These are phyloP conservation scores for Decorospora gaudefroyi DNA, from an alignment of 2,329 filamentous ascomycete species.

Conservation along the genomic window DNA sequence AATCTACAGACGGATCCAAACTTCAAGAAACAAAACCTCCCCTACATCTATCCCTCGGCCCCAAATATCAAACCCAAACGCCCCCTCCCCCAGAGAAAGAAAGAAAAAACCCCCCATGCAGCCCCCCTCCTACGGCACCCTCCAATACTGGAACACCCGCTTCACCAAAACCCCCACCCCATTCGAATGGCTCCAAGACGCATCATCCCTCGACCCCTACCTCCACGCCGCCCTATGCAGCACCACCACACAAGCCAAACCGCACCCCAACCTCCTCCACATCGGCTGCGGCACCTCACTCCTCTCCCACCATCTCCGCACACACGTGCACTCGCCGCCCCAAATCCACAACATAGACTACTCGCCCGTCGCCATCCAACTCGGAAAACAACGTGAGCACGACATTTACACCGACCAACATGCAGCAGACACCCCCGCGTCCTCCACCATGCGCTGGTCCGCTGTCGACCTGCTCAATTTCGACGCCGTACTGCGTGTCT, in stretches of 20 bases:
- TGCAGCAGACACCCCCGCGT: neutral
- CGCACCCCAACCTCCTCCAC: slow-evolving; percentile 43
- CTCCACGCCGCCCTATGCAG: slow-evolving; percentile 30
- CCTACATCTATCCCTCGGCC: too few species aligned
- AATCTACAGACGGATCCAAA: too few species aligned
- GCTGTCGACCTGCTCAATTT: slow-evolving; percentile 44
- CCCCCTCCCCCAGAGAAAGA: neutral
- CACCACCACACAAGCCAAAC: slow-evolving; percentile 20
- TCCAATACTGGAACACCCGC: slow-evolving; percentile 47
- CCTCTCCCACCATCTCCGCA: slow-evolving; percentile 45
- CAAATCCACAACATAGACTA: slow-evolving; percentile 50
- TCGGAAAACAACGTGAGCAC: slow-evolving; percentile 39
- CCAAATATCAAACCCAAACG: too few species aligned
- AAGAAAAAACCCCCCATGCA: slow-evolving; percentile 2
- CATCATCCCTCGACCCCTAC: slow-evolving; percentile 36
- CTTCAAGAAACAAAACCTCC: too few species aligned
- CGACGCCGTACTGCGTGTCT: slow-evolving; percentile 33
- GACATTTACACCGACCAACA: slow-evolving; percentile 23
- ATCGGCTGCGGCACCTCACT: slow-evolving; percentile 49
- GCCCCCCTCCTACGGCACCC: slow-evolving; percentile 43
- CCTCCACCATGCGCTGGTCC: slow-evolving; percentile 41
- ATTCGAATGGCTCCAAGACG: slow-evolving; percentile 48
- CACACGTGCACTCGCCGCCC: slow-evolving; percentile 33
- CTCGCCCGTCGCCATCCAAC: slow-evolving; percentile 42
- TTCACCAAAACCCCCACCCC: slow-evolving; percentile 42